Conservation (phyloP, 2,329 filamentous ascomycete genomes). For the Aspergillus unguis region DNA sequence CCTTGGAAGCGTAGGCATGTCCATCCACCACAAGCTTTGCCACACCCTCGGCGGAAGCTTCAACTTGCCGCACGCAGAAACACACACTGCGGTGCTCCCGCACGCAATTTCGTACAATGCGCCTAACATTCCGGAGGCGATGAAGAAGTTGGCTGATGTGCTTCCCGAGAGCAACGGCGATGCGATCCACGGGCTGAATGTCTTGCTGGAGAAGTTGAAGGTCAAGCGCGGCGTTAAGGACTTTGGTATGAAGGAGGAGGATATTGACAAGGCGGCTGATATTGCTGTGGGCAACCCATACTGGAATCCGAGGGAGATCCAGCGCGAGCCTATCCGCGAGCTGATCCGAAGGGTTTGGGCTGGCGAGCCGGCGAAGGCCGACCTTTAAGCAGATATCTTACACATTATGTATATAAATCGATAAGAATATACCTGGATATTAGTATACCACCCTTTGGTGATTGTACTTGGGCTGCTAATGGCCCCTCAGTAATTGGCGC, state of each 20-base stretch:
- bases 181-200: constrained; percentile 56
- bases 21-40: constrained; percentile 66
- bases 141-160: constrained; percentile 52
- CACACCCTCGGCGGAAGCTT: constrained; percentile 63
- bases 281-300: constrained; percentile 59
- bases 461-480: background rate
- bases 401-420: constrained; percentile 6
- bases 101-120: constrained; percentile 64
- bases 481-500: constrained; percentile 13
- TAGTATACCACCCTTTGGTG: background rate
- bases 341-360: constrained; percentile 60
- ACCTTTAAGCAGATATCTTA: constrained; percentile 41
- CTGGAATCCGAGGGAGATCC: constrained; percentile 56
- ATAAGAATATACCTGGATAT: background rate
- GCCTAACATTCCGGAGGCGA: constrained; percentile 51
- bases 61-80: constrained; percentile 63
- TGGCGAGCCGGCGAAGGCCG: constrained; percentile 55
- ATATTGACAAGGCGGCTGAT: constrained; percentile 59
- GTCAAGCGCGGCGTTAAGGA: constrained; percentile 54
- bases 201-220: constrained; percentile 51
- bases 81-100: constrained; percentile 61
- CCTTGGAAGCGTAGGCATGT: constrained; percentile 59
- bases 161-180: constrained; percentile 58
- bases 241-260: constrained; percentile 58
- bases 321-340: constrained; percentile 53